phyloP scores from a whole-genome alignment of 2,329 filamentous ascomycete species.

The Talaromyces sp. region DNA sequence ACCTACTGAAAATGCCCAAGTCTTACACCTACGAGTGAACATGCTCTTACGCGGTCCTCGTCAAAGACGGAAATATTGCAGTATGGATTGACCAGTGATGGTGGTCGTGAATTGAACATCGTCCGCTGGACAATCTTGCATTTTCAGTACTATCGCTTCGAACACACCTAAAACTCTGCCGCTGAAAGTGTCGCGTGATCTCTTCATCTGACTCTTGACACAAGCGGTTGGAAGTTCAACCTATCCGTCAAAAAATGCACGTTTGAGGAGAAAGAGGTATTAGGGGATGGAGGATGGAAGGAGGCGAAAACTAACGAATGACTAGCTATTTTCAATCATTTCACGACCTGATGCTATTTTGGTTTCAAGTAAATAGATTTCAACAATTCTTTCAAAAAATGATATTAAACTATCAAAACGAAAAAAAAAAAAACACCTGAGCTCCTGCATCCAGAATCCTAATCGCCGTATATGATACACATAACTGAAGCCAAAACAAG shows the following conservation, averaged over 20 bases:
- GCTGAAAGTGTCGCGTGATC: not conserved
- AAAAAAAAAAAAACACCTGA: not conserved
- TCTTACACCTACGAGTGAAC: not conserved
- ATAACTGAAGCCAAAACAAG: not conserved
- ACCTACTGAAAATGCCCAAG: not conserved
- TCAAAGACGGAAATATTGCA: not conserved
- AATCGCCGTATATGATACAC: conserved; percentile 5
- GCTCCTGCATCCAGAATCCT: not conserved
- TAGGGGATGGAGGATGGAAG: not conserved
- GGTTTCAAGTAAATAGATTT: conserved; percentile 1
- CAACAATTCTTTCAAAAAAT: not conserved
- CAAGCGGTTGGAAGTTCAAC: conserved; percentile 1
- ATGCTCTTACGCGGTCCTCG: not conserved
- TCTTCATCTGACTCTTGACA: not conserved
- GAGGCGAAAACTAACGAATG: not conserved
- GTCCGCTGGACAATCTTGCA: not conserved
- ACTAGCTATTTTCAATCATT: not conserved
- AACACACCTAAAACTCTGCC: not conserved
- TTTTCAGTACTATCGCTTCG: not conserved
- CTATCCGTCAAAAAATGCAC: not conserved
- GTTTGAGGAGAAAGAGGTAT: not conserved
- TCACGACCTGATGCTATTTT: not conserved
- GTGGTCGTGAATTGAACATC: not conserved
- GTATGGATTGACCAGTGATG: not conserved
- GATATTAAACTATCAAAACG: not conserved